A percentile compares a stretch with the other conserved stretches of the same genome.
Conservation (phyloP, 306 rosid species). For the Abrus pulchellus region DNA sequence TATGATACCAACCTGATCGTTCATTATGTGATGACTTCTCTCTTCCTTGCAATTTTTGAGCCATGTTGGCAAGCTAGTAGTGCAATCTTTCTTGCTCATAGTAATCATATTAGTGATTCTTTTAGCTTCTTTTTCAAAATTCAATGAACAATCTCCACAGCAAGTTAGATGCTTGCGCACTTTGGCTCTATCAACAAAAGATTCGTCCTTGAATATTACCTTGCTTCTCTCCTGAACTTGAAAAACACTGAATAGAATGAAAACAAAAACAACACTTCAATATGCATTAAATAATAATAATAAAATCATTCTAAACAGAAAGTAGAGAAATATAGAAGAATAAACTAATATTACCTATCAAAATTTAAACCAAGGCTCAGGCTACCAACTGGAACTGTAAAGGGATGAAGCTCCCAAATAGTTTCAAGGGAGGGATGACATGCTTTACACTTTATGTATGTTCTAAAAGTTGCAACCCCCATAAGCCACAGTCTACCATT, state of each 20-base stretch:
- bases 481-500: constrained; percentile 61
- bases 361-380: constrained; percentile 69
- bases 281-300: not conserved
- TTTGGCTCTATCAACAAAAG: constrained; percentile 22
- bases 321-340: not conserved
- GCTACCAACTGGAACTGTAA: constrained; percentile 67
- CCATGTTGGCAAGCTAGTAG: constrained; percentile 64
- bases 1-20: constrained; percentile 46
- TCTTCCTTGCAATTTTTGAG: constrained; percentile 64
- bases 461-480: constrained; percentile 68
- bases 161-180: constrained; percentile 51
- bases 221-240: constrained; percentile 51
- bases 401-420: constrained; percentile 77
- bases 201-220: constrained; percentile 46
- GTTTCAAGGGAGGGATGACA: constrained; percentile 72
- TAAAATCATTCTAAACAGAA: not conserved
- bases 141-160: constrained; percentile 51
- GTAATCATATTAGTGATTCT: constrained; percentile 33
- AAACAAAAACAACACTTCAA: not conserved
- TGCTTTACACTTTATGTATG: constrained; percentile 64
- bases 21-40: constrained; percentile 30
- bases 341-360: constrained; percentile 58
- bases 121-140: constrained; percentile 55
- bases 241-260: constrained; percentile 47
- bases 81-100: constrained; percentile 35